Base-by-base conservation (phyloP, 805 yeast species). In the Metschnikowia cubensis region DNA sequence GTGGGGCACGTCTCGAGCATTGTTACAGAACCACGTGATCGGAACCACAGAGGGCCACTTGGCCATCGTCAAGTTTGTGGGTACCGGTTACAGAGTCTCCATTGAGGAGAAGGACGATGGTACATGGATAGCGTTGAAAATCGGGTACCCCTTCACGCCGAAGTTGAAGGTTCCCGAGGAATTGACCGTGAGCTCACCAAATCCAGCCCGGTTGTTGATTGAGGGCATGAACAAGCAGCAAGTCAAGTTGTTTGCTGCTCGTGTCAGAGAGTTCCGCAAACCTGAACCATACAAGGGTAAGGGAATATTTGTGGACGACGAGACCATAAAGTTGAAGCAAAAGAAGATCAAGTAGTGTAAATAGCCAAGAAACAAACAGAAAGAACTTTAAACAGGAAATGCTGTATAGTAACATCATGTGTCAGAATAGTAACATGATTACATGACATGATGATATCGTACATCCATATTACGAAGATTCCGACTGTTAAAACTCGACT, bases 261-360 rank as follows among this genome's bases (percentile, higher is more conserved):
- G 82, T 50, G 76, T 94, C 57, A 84, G 98, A 68, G 81, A 81
- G 60, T 82, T 82, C 76, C 89, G 88, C 66, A 96, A 96, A 53
- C 99, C 99, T 42, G 99, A 94, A 73, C 97, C 97, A 36, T 94
- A 94, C 70, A 94, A 94, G 74, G 99, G 99, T 66, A 95, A 95
- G 61, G 99, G 99, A 64, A 86, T 94, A 45, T 94, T 86, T 66
- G 85, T 94, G 45, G 87, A 91, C 68, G 87, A 83, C 63, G 98
- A 94, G 74, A 89, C 95, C 45, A 86, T 94, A 68, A 84, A 83
- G 66, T 76, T 92, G 64, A 94, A 94, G 80, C 89, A 85, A 59
- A 89, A 89, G 80, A 92, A 90, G 80, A 88, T 92, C 68, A 92
- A 94, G 83, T 92, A 79, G 51, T 49, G 50, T 42, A 47, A 37